Evolutionary conservation across 2,329 filamentous ascomycete genomes (phyloP).

Genomic region (Penicillium sp.): DNA sequence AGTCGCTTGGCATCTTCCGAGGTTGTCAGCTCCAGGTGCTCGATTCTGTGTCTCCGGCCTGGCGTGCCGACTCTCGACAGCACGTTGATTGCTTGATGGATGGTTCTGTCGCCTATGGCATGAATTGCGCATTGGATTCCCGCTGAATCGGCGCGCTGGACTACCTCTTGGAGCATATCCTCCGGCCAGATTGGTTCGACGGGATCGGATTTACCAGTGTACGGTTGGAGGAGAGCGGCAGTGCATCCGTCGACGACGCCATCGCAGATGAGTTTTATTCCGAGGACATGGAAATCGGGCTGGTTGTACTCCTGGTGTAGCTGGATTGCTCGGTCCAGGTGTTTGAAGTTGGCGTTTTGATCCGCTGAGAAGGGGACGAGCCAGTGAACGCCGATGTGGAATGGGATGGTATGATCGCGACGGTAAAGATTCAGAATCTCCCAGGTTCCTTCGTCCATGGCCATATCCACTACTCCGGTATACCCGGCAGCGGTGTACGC

Average conservation of each 20-base stretch:
- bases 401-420: slow-evolving; percentile 34
- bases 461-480: slow-evolving; percentile 52
- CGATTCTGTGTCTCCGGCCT: slow-evolving; percentile 48
- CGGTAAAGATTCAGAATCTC: slow-evolving; percentile 41
- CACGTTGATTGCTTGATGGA: slow-evolving; percentile 46
- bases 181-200: slow-evolving; percentile 48
- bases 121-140: slow-evolving; percentile 51
- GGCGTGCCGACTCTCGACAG: slow-evolving; percentile 41
- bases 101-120: slow-evolving; percentile 50
- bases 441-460: slow-evolving; percentile 51
- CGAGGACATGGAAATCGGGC: slow-evolving; percentile 44
- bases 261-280: slow-evolving; percentile 52
- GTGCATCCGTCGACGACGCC: slow-evolving; percentile 53
- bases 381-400: slow-evolving; percentile 50
- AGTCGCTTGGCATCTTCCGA: slow-evolving; percentile 48
- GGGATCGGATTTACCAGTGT: slow-evolving; percentile 39
- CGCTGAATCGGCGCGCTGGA: slow-evolving; percentile 42
- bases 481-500: slow-evolving; percentile 47
- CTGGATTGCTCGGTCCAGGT: slow-evolving; percentile 47
- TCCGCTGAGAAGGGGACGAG: slow-evolving; percentile 44
- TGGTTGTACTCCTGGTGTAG: slow-evolving; percentile 40
- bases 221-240: slow-evolving; percentile 47
- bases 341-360: slow-evolving; percentile 36
- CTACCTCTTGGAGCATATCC: slow-evolving; percentile 41
- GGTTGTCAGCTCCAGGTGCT: slow-evolving; percentile 50